Conservation (phyloP, 441 rosid species). For the Biscutella auriculata region DNA sequence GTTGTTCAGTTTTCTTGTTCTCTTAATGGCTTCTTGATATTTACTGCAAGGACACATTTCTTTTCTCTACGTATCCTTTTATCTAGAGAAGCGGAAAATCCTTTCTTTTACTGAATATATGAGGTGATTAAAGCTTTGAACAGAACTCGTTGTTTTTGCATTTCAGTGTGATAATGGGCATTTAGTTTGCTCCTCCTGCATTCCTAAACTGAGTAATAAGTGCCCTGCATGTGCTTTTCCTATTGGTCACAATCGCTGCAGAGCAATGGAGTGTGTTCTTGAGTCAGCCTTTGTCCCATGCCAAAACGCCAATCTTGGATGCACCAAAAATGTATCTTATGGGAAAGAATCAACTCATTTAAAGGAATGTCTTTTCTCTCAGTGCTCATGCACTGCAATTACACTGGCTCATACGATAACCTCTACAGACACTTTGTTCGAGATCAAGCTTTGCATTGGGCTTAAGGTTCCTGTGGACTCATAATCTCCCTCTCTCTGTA, state of each 20-base stretch:
- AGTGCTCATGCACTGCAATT: not conserved
- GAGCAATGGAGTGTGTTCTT: conserved; percentile 51
- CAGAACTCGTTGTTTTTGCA: not conserved
- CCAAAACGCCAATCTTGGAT: conserved; percentile 31
- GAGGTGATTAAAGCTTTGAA: not conserved
- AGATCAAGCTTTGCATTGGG: not conserved
- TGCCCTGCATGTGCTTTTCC: conserved; percentile 40
- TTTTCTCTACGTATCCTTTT: no score
- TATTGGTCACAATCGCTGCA: conserved; percentile 41
- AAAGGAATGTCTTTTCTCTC: conserved; percentile 8
- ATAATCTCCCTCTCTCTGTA: not conserved
- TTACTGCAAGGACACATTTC: not conserved
- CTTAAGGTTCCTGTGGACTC: not conserved
- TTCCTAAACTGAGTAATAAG: conserved; percentile 30
- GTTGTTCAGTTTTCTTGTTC: not conserved
- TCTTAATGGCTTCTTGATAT: not conserved
- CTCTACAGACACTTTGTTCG: not conserved
- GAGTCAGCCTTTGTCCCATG: conserved; percentile 33
- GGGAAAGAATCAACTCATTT: conserved; percentile 28
- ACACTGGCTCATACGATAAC: not conserved
- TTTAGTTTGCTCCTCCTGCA: conserved; percentile 32
- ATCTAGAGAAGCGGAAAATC: no score
- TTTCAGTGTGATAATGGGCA: conserved; percentile 4
- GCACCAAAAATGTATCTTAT: conserved; percentile 23
- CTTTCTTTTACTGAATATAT: no score